These are phyloP conservation scores for Cornus florida DNA, from an alignment of 148 eudicot species.

Conservation along the genomic window DNA sequence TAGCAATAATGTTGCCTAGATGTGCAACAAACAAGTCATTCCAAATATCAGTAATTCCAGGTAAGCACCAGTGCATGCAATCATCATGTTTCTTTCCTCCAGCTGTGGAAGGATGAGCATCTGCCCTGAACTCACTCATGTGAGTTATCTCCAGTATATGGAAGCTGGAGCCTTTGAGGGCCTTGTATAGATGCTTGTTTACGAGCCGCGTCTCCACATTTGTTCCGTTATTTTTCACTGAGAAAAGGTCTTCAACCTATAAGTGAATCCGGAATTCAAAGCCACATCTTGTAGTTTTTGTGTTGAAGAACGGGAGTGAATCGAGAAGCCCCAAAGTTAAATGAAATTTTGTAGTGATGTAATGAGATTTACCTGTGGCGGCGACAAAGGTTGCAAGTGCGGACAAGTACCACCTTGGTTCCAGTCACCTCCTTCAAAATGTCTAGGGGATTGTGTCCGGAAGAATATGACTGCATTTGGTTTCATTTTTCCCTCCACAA, in stretches of 20 bases:
- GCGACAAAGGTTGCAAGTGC: constrained; percentile 59
- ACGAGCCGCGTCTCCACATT: constrained; percentile 83
- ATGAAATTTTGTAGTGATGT: neutral
- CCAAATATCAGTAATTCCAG: constrained; percentile 95
- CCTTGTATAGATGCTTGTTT: constrained; percentile 66
- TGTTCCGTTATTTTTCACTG: constrained; percentile 68
- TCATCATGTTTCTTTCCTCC: constrained; percentile 98
- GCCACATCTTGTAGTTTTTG: neutral
- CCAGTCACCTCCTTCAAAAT: constrained; percentile 99
- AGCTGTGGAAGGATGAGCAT: constrained; percentile 86
- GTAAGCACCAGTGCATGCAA: constrained; percentile 99
- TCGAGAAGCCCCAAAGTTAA: neutral
- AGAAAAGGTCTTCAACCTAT: constrained; percentile 75
- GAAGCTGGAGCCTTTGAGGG: constrained; percentile 54
- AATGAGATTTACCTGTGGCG: constrained; percentile 42
- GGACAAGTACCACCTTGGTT: constrained; percentile 89
- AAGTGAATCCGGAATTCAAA: neutral
- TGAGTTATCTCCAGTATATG: constrained; percentile 68
- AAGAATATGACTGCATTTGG: constrained; percentile 55
- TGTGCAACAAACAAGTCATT: constrained; percentile 75
- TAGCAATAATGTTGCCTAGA: constrained; percentile 33
- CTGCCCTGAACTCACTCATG: constrained; percentile 91
- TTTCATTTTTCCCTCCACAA: constrained; percentile 56
- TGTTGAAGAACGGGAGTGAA: neutral
- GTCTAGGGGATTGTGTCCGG: constrained; percentile 92